Base-by-base conservation (phyloP, 2,329 filamentous ascomycete species). In the Gnomoniopsis sp. region DNA sequence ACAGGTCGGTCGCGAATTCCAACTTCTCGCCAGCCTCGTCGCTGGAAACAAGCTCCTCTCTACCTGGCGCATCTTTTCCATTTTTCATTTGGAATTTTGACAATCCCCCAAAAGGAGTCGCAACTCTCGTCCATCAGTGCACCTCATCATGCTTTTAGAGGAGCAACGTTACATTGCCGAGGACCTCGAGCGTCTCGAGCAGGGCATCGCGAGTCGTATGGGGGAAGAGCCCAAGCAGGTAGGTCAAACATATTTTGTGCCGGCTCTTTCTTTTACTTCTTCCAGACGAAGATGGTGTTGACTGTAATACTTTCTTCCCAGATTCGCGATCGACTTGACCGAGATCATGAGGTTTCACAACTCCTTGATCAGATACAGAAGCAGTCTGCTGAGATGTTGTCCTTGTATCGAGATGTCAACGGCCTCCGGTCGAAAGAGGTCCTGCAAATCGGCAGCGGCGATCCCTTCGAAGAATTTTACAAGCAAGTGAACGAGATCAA, bases 111-210 rank as follows among this genome's bases (percentile, higher is more conserved):
- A 30, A 8, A 30, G 26, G 26, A 30, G 26, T 30, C 26, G 8
- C 26, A 30, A 30, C 26, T 30, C 26, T 30, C 26, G 4, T 30
- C 8, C 8, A 7, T 14, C 12, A 36, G 15, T 6, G 2, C n/a
- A 36, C 26, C 19, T 33, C 65, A 76, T 48, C 7, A 88, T 97
- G 92, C 79, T 96, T 66, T 77, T 97, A 64, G 96, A 99, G 79
- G 93, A 98, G 67, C 89, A 98, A 76, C 86, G 95, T 67, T 92
- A 91, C 69, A 85, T 97, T 67, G 93, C 97, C 68, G 95, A 99
- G 84, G 95, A 99, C 75, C 79, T 99, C 53, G 95, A 99, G 81
- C 88, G 95, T 64, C 84, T 99, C 60, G 95, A 99, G 76, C 91
- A 96, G 73, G 95, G 90, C 55, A 89, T 97, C 68, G 89, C 91